Base-by-base conservation (phyloP, 441 rosid species). In the Codiaeum variegatum region DNA sequence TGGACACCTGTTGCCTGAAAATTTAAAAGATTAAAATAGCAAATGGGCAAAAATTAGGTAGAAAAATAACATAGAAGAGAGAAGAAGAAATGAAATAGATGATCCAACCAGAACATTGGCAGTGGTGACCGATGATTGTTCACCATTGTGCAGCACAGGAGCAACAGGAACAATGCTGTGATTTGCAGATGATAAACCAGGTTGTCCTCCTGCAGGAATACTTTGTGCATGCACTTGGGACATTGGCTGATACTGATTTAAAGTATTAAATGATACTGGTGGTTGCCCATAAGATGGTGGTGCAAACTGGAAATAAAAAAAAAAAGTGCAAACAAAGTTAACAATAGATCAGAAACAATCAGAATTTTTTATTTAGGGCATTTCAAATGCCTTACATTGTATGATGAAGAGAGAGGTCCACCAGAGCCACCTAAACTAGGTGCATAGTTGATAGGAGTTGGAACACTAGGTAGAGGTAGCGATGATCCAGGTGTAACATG, bases 341-440 rank as follows among this genome's bases (percentile, higher is more conserved):
- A 46, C 59, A 63, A 44, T 47, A 52, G 61, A 68, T 62, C 36
- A 52, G 49, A 67, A 67, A 66, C 44, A 38, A 21, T 5, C 8
- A 60, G 24, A 76, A 55, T 70, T 32, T 77, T 52, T 46, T 26
- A 75, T n/a, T 18, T 66, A 66, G 54, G 65, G 64, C 8, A 51
- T 38, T 59, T 62, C 34, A 18, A 32, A 40, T 52, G 62, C 69
- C 88, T 89, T 88, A 93, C 97, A 49, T 88, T 81, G 77, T 83
- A 87, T 44, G 95, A 80, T 67, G 90, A 80, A 62, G 89, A 77
- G 62, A 87, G 84, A 74, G 87, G 82, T 23, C 81, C 77, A 80
- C 89, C 88, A 11, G 83, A 83, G 76, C 85, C 86, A 42, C 86
- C 87, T 76, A 86, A 78, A 51, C 87, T 84, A 78, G 91, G 82